A percentile compares a stretch with the other conserved stretches of the same genome.
Evolutionary conservation across 371 early-diverging fungal genomes (phyloP).

Genomic region (Mortierella sp.): DNA sequence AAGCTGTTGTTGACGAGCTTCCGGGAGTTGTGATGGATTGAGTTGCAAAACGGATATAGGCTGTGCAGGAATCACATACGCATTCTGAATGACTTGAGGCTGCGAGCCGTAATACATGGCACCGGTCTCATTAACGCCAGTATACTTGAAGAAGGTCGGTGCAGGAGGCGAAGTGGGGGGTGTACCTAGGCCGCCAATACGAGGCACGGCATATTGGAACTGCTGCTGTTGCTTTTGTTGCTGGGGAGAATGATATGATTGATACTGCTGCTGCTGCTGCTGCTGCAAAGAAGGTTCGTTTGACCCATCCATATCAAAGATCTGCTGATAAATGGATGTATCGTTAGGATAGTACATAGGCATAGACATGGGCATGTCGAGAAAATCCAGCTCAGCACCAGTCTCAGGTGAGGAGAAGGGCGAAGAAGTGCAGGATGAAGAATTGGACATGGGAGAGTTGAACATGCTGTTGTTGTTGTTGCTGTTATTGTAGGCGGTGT

Average conservation of each 20-base stretch:
- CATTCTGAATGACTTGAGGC: constrained; percentile 38
- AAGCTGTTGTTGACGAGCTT: constrained; percentile 10
- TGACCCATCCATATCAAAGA: constrained; percentile 33
- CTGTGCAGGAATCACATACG: constrained; percentile 32
- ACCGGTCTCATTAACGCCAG: constrained; percentile 24
- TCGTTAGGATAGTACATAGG: constrained; percentile 47
- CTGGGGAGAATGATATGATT: constrained; percentile 18
- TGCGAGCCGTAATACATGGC: constrained; percentile 29
- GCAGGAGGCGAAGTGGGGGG: constrained; percentile 51
- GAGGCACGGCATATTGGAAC: constrained; percentile 25
- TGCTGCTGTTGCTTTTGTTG: constrained; percentile 41
- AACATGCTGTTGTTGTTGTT: constrained; percentile 25
- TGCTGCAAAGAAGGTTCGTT: constrained; percentile 22
- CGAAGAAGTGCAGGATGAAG: constrained; percentile 54
- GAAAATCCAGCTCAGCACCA: constrained; percentile 35
- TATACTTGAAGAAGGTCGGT: constrained; percentile 34
- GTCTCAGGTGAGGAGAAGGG: constrained; percentile 45
- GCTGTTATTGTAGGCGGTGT: constrained; percentile 16
- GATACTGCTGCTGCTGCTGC: constrained; percentile 35
- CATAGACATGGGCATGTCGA: constrained; percentile 53
- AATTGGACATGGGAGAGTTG: constrained; percentile 45
- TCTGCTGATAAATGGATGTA: constrained; percentile 38
- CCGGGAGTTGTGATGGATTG: constrained; percentile 8
- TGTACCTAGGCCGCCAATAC: constrained; percentile 42
- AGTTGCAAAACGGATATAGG: constrained; percentile 19